Base-by-base conservation (phyloP, 371 early-diverging fungal genomes). In the Rhizopus sp. region DNA sequence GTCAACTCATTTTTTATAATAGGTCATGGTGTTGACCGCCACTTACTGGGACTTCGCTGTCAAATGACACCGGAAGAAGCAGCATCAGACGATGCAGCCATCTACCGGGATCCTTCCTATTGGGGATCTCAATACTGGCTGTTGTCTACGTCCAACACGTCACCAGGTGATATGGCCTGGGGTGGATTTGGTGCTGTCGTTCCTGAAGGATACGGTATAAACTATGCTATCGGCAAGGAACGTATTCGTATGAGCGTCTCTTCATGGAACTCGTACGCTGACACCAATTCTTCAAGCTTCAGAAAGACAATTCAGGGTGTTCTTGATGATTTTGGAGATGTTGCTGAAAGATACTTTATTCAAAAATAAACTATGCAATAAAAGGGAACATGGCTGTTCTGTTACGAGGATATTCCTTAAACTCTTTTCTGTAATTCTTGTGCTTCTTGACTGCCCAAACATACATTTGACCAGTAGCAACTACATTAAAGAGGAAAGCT, bases 391-490 rank as follows among this genome's bases (percentile, higher is more conserved):
- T 84, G 51, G 92, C 88, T 68, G 88, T 93, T 71, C 98, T 86
- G 63, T 83, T 82, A 64, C 88, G 89, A 59, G 98, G 98, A 62
- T 96, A 97, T 62, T 90, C 85, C 13, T 88, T 82, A 77, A 98
- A 98, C 63, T 98, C 98, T 62, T 91, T 91, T 54, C 68, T 78
- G 75, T 98, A 98, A 44, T 83, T 81, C 70, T 85, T 86, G 82
- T 96, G 96, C 82, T 98, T 98, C 84, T 96, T 96, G 63, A 93
- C 68, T 6, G 98, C 97, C 98, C 98, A 98, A n/a, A 91, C 33
- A 66, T 89, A 91, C 93, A 97, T 95, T 75, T 96, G 95, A 40
- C 75, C 91, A 29, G 88, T 83, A 23, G 92, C 92, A 39, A 93
- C 91, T 23, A 84, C 69, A 55, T 87, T 79, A 71, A 97, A 97